Evolutionary conservation across 208 protist genomes (phyloP), one percentile per base, ranked within the genome.

Genomic region (Crithidia fasciculata): DNA sequence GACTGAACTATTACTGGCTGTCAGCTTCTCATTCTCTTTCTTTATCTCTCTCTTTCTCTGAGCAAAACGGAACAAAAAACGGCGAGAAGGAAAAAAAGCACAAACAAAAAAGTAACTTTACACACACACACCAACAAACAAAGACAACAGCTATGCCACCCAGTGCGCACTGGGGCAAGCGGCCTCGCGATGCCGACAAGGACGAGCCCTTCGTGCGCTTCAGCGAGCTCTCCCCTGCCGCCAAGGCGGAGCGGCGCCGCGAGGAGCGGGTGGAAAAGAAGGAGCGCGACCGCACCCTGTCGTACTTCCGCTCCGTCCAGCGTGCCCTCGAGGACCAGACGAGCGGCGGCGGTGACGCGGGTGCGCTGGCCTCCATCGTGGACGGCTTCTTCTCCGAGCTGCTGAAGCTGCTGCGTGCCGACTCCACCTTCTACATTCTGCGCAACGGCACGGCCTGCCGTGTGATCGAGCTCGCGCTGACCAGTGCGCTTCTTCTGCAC

Each of bases 311-410:
- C 63, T 93, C 90, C 13, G 88, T 94, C 12, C 84, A 97, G 59
- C 74, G 83, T 12, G 84, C 85, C 2, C 70, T 97, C 16, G 86
- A 89, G 8, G 88, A 93, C 54, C 81, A 87, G 43, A 59, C 78
- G n/a, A 78, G 76, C 60, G 81, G 82, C 55, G 81, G 81, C 53
- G 86, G 81, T 18, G 90, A 95, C 69, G 69, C 86, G 5, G 78
- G 61, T 12, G 78, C 77, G 28, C 67, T 95, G 39, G 81, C 82
- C 61, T 75, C 80, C 63, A 86, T 95, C 47, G 86, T 97, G 8
- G 93, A 97, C 61, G 89, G 93, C 52, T 95, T 97, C 74, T 95
- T 97, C 78, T 84, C 87, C 2, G 90, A 97, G 69, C 80, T 97
- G 41, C 80, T 95, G 53, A 95, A 93, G 79, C 77, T 93, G 60